Evolutionary conservation across 176 grass and related monocot species (phyloP), one percentile per base, ranked within the genome.

Genomic region (Rhipidocladum racemiflorum): DNA sequence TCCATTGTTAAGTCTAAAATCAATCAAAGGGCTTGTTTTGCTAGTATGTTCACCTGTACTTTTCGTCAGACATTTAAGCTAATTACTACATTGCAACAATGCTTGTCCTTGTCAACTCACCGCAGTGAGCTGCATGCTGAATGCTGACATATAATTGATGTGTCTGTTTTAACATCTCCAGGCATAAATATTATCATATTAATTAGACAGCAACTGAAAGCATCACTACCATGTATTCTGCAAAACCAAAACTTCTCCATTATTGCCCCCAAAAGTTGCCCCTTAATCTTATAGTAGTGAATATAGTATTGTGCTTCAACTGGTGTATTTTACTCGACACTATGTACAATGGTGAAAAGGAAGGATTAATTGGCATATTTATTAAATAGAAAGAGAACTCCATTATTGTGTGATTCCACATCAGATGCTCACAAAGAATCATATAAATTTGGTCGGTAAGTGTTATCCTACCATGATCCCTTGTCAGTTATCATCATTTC

Each of bases 321-420:
- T 46, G 75, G 23, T 59, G 38, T 59, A 57, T 42, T 81, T 81
- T 59, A 23, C 53, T 60, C 57, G 72, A 25, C 64, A 85, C 50
- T 68, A 85, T 60, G 20, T 21, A 49, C 50, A 39, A 9, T 44
- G 36, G 48, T 55, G 46, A 43, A 71, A 69, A 62, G 23, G 14
- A n/a, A 5, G 18, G 24, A 1, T 61, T 43, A 32, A 10, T 74
- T 43, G 32, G 34, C 20, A 39, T 69, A 60, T 21, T 38, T 32
- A 84, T 65, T 83, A n/a, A 70, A 70, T 12, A 55, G 54, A 85
- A 81, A 56, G 44, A 46, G 20, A 81, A 45, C 38, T 56, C 65
- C 56, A 81, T 56, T 77, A 81, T 70, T 45, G 64, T 70, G 70
- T 46, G 55, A 72, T 85, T 89, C 39, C 87, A 89, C 83, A 85